Conservation (phyloP, 768 basidiomycete genomes). For the Kondoa malvinella region DNA sequence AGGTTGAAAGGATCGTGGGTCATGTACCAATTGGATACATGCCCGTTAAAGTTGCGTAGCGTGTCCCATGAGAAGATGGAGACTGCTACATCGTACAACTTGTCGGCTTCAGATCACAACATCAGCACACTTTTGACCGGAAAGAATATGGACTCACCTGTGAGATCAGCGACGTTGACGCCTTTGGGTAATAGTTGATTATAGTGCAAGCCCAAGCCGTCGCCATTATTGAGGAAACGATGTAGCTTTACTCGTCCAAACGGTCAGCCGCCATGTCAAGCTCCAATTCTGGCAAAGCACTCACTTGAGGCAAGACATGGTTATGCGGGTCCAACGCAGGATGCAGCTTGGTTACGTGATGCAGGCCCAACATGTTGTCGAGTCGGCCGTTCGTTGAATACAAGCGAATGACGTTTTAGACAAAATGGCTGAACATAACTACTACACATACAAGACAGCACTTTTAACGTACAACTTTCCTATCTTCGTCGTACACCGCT, state of each 20-base stretch:
- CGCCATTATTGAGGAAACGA: constrained; percentile 4
- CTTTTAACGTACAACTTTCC: no score
- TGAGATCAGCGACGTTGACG: neutral
- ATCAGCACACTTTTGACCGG: no score
- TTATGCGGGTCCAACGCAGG: neutral
- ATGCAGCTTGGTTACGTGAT: neutral
- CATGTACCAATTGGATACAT: constrained; percentile 7
- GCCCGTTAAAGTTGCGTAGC: neutral
- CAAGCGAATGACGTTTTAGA: no score
- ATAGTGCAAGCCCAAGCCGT: neutral
- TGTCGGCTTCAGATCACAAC: neutral
- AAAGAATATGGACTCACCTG: no score
- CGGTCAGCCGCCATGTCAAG: no score
- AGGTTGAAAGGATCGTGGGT: constrained; percentile 13
- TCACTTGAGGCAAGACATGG: neutral
- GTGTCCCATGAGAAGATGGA: neutral
- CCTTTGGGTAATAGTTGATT: neutral
- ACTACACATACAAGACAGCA: no score
- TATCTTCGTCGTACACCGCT: no score
- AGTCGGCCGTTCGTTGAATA: no score
- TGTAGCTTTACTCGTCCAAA: no score
- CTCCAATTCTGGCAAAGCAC: no score
- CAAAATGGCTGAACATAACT: no score
- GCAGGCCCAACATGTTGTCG: no score
- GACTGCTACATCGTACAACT: neutral